Conservation (phyloP, 1,284 basidiomycete species). For the Sporisorium iseilematis-ciliati region DNA sequence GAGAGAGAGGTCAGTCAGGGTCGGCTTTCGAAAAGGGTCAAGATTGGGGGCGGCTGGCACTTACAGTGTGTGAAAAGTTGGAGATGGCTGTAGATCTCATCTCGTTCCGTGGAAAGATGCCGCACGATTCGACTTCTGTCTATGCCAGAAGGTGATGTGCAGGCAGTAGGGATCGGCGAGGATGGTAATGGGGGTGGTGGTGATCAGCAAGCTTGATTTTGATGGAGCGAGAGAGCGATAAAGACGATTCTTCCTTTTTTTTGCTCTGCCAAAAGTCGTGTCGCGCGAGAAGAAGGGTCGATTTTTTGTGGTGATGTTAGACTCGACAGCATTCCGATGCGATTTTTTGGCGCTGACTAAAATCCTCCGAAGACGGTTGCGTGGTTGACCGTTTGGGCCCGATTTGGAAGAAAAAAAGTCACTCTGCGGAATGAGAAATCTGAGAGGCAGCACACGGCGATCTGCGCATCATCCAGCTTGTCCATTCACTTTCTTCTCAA, state of each 20-base stretch:
- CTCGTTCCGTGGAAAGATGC: slow-evolving; percentile 17
- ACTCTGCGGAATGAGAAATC: slow-evolving; percentile 8
- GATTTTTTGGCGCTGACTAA: slow-evolving; percentile 15
- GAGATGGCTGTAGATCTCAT: slow-evolving; percentile 46
- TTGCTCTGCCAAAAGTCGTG: neutral
- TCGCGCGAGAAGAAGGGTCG: neutral
- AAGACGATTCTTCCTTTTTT: slow-evolving; percentile 7
- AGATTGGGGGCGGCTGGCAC: neutral
- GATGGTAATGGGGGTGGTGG: slow-evolving; percentile 6
- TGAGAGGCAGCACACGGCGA: slow-evolving; percentile 29
- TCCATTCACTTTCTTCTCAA: slow-evolving; percentile 10
- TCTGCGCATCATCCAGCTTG: neutral
- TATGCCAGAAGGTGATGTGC: slow-evolving; percentile 1
- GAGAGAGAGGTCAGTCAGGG: neutral
- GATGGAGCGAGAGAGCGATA: neutral
- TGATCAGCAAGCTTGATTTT: neutral
- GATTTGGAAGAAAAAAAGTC: neutral
- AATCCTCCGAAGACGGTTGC: slow-evolving; percentile 1
- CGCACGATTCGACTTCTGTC: slow-evolving; percentile 2
- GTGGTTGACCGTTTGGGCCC: slow-evolving; percentile 7
- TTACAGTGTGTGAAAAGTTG: slow-evolving; percentile 43
- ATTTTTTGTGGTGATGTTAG: neutral
- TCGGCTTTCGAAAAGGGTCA: neutral
- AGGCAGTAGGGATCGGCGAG: neutral
- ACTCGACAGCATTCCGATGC: neutral